Base-by-base conservation (phyloP, 768 basidiomycete species). In the Cantharellus cinnabarinus region DNA sequence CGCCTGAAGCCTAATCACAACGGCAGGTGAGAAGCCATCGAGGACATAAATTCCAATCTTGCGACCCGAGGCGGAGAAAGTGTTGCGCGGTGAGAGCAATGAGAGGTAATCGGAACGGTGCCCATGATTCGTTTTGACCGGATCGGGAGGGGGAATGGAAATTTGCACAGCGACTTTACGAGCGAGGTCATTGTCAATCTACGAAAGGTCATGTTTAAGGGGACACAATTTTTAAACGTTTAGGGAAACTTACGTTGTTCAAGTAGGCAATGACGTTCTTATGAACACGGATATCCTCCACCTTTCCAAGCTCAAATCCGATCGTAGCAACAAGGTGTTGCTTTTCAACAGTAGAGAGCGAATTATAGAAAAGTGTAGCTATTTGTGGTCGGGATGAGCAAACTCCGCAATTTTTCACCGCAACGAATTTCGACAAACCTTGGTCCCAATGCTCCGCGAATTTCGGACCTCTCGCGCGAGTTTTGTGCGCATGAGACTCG, bases 251-350 rank as follows among this genome's bases (percentile, higher is more conserved):
- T 10, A 62, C 61, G 3, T 54, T 29, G 67, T 81, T 83, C 63
- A 87, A 76, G 14, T 82, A 66, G 48, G 77, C 73, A 58, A 83
- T 79, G 67, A 86, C 84, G 2, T 73, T 73, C 66, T 79, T 71
- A 68, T 83, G 83, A 0, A 93, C 83, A 2, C 72, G 69, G 0
- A 77, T 76, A 64, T 90, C 86, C 57, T 87, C 82, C 69, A 83
- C 85, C 66, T 90, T 87, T 60, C 79, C 80, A 41, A 94, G 75
- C 70, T 91, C 89, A 67, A 94, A 93, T 7, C 80, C 78, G 60
- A 86, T 74, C 3, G 86, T 89, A 3, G 71, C 66, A 55, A 79
- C 70, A 39, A 90, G 71, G 67, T 91, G 87, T n/a, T 70, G 62
- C 69, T 82, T 80, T 73, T 93, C 90, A 59, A 78, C 67, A 0